Evolutionary conservation across 1,284 basidiomycete genomes (phyloP), one percentile per base, ranked within the genome.

Genomic region (Tilletia walkeri): DNA sequence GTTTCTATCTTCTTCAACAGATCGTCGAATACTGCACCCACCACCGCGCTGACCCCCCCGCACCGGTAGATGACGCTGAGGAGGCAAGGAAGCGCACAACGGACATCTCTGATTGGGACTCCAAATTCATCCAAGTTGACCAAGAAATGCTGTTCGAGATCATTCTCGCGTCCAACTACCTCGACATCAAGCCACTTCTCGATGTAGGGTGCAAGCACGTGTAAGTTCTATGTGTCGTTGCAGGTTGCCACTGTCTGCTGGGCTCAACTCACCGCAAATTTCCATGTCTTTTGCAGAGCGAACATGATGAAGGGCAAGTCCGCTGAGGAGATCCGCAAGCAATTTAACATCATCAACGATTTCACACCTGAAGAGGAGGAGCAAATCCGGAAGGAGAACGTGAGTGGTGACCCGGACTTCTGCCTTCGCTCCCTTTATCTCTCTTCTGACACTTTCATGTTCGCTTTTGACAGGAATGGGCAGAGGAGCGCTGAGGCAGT

Each of bases 271-370:
- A 30, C 24, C 24, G 2, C 24, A 2, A 30, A 30, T 30, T 30
- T 30, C 24, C 24, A 30, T 10, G 18, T 20, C n/a, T 69, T n/a
- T 34, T n/a, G 41, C 73, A 82, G 80, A 9, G 96, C 96, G 38
- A 98, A 99, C 88, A 99, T 99, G 96, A 96, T 96, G 88, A 96
- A 96, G 87, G 94, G 94, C 56, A 96, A 96, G 88, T 93, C 93
- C 7, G 93, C 94, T 18, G 92, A 95, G 84, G 94, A 96, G 86
- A 95, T 95, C 80, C 91, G 94, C 74, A 95, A 95, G 84, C 88
- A 95, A 65, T 95, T 96, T 89, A 96, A 97, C 77, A 84, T 84
- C 67, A 78, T 80, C 69, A 84, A 83, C 67, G 96, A 99, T 86
- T 99, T 99, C 84, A 98, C 95, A 2, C 94, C 95, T 39, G 96